Conservation (phyloP, 257 asterid genomes). For the Solanum sparsipilum region DNA sequence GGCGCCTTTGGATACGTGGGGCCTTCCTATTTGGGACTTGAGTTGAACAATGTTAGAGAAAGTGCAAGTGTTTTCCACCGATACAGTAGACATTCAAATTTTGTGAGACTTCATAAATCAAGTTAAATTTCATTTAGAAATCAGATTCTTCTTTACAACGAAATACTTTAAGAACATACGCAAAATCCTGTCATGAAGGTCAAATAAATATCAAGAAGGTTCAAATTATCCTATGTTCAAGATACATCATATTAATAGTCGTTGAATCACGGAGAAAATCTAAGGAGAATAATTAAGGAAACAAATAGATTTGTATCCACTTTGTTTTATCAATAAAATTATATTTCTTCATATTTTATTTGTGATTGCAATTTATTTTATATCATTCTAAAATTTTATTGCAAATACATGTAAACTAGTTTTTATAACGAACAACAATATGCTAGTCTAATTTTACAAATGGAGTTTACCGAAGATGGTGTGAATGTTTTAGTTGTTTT, state of each 20-base stretch:
- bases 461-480: neutral
- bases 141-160: too few relatives aligned
- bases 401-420: neutral
- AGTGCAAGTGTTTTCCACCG: neutral
- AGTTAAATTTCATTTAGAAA: too few relatives aligned
- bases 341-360: neutral
- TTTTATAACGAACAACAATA: neutral
- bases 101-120: rapidly evolving
- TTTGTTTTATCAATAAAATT: neutral
- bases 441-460: neutral
- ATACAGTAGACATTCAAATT: rapidly evolving
- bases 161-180: neutral
- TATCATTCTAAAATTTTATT: neutral
- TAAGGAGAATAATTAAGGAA: neutral
- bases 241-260: neutral
- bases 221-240: neutral
- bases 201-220: neutral
- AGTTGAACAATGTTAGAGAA: neutral
- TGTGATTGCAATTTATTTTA: neutral
- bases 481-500: neutral
- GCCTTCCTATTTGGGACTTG: neutral
- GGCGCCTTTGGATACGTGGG: neutral
- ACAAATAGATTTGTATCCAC: neutral
- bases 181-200: too few relatives aligned
- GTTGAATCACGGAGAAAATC: neutral